A percentile compares a stretch with the other conserved stretches of the same genome.
phyloP scores from a whole-genome alignment of 495 filamentous ascomycete species.

The Aspergillus ostianus region DNA sequence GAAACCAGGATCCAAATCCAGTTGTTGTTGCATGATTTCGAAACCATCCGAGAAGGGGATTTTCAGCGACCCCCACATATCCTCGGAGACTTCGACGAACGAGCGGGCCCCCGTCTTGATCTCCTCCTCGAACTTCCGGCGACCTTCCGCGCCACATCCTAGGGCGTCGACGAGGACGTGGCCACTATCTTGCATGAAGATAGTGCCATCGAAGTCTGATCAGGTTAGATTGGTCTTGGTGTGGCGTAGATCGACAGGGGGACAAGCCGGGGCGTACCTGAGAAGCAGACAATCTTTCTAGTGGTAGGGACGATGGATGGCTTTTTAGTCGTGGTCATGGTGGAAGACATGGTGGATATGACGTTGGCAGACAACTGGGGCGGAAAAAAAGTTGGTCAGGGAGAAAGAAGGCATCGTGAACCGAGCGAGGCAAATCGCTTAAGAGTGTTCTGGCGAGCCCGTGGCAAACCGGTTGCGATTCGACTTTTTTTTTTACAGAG shows the following conservation, averaged over 20 bases:
- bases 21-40: slow-evolving; percentile 60
- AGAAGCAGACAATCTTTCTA: slow-evolving; percentile 22
- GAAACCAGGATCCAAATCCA: slow-evolving; percentile 68
- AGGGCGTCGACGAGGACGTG: slow-evolving; percentile 70
- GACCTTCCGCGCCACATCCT: slow-evolving; percentile 59
- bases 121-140: slow-evolving; percentile 61
- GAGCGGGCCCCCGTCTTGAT: slow-evolving; percentile 66
- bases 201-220: slow-evolving; percentile 73
- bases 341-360: background rate
- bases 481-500: too few relatives aligned
- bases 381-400: background rate
- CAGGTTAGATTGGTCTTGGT: background rate
- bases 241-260: background rate
- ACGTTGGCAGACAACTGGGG: background rate
- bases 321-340: background rate
- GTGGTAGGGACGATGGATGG: background rate
- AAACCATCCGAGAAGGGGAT: slow-evolving; percentile 75
- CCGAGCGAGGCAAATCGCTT: background rate
- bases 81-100: slow-evolving; percentile 72
- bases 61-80: slow-evolving; percentile 71
- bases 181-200: slow-evolving; percentile 77
- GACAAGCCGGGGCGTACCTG: slow-evolving; percentile 10
- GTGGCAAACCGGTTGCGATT: background rate
- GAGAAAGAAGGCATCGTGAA: background rate
- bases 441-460: background rate